These are phyloP conservation scores for Ramaria rubella DNA, from an alignment of 768 basidiomycete species.

Conservation along the genomic window DNA sequence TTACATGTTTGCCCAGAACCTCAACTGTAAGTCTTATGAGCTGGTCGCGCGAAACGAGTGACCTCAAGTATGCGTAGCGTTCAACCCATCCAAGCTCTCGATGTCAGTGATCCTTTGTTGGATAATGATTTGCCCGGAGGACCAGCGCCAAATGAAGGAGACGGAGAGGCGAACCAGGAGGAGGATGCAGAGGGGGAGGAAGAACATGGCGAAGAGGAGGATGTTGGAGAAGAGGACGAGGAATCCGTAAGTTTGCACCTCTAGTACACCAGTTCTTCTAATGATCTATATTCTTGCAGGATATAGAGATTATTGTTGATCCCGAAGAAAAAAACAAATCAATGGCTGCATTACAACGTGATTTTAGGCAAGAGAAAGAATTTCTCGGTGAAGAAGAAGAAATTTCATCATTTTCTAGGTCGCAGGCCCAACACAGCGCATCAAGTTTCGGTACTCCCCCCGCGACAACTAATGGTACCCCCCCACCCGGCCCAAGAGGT, in stretches of 20 bases:
- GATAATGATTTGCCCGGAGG: constrained; percentile 47
- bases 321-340: constrained; percentile 25
- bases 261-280: constrained; percentile 8
- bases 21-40: constrained; percentile 50
- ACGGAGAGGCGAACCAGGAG: constrained; percentile 16
- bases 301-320: constrained; percentile 91
- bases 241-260: constrained; percentile 22
- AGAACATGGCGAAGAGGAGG: constrained; percentile 27
- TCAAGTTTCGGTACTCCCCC: constrained; percentile 21
- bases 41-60: constrained; percentile 15
- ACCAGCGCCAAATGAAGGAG: constrained; percentile 22
- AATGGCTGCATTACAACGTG: constrained; percentile 52
- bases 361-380: constrained; percentile 52
- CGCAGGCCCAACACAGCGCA: constrained; percentile 19
- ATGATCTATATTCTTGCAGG: constrained; percentile 33
- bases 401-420: neutral
- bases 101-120: constrained; percentile 38
- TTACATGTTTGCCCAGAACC: constrained; percentile 46
- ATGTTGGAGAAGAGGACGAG: constrained; percentile 39
- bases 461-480: constrained; percentile 24
- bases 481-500: constrained; percentile 26
- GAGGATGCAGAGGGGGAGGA: constrained; percentile 31
- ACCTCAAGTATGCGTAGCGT: constrained; percentile 18
- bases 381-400: neutral
- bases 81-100: constrained; percentile 33